Conservation (phyloP, 2,329 filamentous ascomycete genomes). For the Phaeosphaeria sp. region DNA sequence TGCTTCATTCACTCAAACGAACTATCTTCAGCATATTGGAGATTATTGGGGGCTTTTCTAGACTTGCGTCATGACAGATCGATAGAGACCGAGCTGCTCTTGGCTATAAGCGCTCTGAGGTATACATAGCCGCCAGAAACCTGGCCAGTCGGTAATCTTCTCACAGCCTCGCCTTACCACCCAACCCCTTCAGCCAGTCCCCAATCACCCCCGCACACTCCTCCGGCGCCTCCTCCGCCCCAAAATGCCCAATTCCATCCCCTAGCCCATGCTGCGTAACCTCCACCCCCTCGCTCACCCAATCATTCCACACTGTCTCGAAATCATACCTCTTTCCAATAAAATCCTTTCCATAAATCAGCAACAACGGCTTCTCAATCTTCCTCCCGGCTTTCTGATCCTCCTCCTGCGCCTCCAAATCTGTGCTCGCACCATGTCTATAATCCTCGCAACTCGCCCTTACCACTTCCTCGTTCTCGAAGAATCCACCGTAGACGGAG, state of each 20-base stretch:
- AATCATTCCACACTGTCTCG: conserved; percentile 58
- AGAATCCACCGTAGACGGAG: conserved; percentile 51
- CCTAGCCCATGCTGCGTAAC: conserved; percentile 57
- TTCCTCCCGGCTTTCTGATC: conserved; percentile 54
- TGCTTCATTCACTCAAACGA: too few relatives aligned
- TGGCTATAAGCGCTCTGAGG: too few relatives aligned
- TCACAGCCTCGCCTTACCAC: background rate
- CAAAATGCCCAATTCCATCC: conserved; percentile 62
- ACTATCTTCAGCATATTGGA: too few relatives aligned
- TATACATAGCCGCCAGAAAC: too few relatives aligned
- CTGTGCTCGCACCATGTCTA: conserved; percentile 58
- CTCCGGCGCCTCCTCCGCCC: conserved; percentile 61
- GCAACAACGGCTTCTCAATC: conserved; percentile 55
- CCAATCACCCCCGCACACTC: conserved; percentile 52
- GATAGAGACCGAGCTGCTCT: too few relatives aligned
- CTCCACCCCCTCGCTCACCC: conserved; percentile 53
- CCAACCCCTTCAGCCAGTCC: conserved; percentile 31
- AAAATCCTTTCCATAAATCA: conserved; percentile 59
- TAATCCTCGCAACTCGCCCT: conserved; percentile 64
- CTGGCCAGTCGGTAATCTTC: too few relatives aligned
- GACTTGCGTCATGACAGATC: too few relatives aligned
- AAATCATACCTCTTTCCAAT: conserved; percentile 60
- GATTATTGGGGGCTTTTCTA: too few relatives aligned
- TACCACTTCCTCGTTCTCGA: conserved; percentile 53
- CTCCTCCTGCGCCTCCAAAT: conserved; percentile 58